phyloP scores from a whole-genome alignment of 805 yeast genomes.

The Saccharomyces kudriavzevii region DNA sequence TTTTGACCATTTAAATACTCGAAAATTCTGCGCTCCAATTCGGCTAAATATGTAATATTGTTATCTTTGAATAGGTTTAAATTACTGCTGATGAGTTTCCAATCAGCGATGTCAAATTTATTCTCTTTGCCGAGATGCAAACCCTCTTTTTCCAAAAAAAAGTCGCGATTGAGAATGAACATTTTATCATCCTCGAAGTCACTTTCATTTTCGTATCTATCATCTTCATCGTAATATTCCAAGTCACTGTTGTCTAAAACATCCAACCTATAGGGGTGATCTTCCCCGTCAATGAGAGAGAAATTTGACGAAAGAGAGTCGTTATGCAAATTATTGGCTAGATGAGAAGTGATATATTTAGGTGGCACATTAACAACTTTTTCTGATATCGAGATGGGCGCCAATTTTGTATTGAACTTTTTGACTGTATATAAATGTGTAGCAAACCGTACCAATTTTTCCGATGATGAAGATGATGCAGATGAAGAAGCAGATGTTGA shows the following conservation, averaged over 20 bases:
- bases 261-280: slow-evolving; percentile 1
- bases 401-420: slow-evolving; percentile 49
- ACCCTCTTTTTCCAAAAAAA: neutral
- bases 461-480: slow-evolving; percentile 6
- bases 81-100: slow-evolving; percentile 8
- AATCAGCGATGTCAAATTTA: slow-evolving; percentile 8
- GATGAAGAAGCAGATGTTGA: slow-evolving; percentile 9
- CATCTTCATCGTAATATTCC: neutral
- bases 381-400: slow-evolving; percentile 52
- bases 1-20: slow-evolving; percentile 16
- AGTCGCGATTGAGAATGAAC: slow-evolving; percentile 1
- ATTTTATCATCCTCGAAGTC: slow-evolving; percentile 2
- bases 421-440: slow-evolving; percentile 49
- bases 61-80: slow-evolving; percentile 3
- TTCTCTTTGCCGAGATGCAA: neutral
- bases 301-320: slow-evolving; percentile 1
- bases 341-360: neutral
- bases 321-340: neutral
- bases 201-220: slow-evolving; percentile 4
- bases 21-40: slow-evolving; percentile 9
- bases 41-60: neutral
- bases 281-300: slow-evolving; percentile 3
- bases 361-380: slow-evolving; percentile 30
- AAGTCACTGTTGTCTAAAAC: neutral
- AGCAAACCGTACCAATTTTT: slow-evolving; percentile 57